Evolutionary conservation across 331 rosid genomes (phyloP).

Genomic region (Saraca asoca): DNA sequence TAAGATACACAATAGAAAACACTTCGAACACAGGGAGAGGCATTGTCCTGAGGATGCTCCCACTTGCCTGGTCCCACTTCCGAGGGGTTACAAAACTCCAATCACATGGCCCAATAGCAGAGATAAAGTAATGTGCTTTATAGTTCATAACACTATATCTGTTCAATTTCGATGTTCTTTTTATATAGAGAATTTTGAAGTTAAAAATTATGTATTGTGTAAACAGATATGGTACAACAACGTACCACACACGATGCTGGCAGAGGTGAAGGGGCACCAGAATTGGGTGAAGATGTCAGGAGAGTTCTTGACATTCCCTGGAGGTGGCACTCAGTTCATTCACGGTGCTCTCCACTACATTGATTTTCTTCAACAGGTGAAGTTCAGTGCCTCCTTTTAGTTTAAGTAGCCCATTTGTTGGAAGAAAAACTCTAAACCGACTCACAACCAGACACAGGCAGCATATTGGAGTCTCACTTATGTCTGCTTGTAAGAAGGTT

Average conservation of each 20-base stretch:
- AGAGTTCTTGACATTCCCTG: constrained; percentile 83
- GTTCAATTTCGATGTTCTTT: neutral
- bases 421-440: no score
- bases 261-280: constrained; percentile 90
- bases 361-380: constrained; percentile 72
- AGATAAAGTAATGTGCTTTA: constrained; percentile 59
- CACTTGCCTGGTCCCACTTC: constrained; percentile 71
- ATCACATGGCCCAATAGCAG: constrained; percentile 76
- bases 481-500: no score
- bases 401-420: no score
- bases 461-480: no score
- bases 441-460: no score
- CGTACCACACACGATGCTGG: constrained; percentile 69
- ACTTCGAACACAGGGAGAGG: constrained; percentile 84
- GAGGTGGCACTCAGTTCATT: constrained; percentile 95
- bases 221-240: constrained; percentile 77
- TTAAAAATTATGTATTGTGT: constrained; percentile 1
- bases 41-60: constrained; percentile 85
- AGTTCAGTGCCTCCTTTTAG: neutral
- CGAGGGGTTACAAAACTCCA: constrained; percentile 59
- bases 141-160: no score
- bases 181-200: no score
- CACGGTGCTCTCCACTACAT: constrained; percentile 89
- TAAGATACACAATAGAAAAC: constrained; percentile 50
- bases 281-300: constrained; percentile 90